Conservation (phyloP, 257 asterid genomes). For the Parsonsia alboflavescens region DNA sequence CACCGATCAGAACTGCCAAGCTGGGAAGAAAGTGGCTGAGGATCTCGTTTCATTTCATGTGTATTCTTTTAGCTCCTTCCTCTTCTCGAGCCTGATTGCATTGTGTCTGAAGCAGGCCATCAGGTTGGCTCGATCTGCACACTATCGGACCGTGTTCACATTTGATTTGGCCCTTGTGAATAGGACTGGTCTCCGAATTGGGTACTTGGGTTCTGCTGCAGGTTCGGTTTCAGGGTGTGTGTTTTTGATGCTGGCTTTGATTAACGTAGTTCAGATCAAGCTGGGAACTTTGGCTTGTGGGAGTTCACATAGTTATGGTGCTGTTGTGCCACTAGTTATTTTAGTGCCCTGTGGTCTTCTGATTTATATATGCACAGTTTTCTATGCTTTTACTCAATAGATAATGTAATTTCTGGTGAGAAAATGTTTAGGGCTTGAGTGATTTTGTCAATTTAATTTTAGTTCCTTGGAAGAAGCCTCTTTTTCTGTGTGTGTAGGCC, state of each 20-base stretch:
- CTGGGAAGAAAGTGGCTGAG: constrained; percentile 51
- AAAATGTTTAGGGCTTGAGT: not conserved
- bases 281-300: constrained; percentile 78
- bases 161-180: constrained; percentile 68
- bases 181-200: constrained; percentile 53
- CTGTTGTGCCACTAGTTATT: constrained; percentile 68
- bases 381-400: constrained; percentile 76
- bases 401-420: not conserved
- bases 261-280: constrained; percentile 84
- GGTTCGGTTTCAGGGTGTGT: constrained; percentile 78
- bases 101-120: constrained; percentile 73
- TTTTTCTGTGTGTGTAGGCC: too few species aligned
- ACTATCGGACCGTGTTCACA: constrained; percentile 34
- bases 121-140: constrained; percentile 41
- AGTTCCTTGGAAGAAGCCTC: too few species aligned
- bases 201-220: constrained; percentile 69
- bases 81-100: constrained; percentile 83
- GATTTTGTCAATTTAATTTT: too few species aligned
- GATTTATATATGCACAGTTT: constrained; percentile 52
- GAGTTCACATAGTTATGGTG: constrained; percentile 55
- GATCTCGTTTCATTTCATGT: constrained; percentile 73
- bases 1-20: constrained; percentile 46
- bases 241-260: constrained; percentile 73
- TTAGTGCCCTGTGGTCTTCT: constrained; percentile 67
- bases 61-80: constrained; percentile 84